Evolutionary conservation across 176 grass and related monocot genomes (phyloP).

Genomic region (Neostapfia colusana): DNA sequence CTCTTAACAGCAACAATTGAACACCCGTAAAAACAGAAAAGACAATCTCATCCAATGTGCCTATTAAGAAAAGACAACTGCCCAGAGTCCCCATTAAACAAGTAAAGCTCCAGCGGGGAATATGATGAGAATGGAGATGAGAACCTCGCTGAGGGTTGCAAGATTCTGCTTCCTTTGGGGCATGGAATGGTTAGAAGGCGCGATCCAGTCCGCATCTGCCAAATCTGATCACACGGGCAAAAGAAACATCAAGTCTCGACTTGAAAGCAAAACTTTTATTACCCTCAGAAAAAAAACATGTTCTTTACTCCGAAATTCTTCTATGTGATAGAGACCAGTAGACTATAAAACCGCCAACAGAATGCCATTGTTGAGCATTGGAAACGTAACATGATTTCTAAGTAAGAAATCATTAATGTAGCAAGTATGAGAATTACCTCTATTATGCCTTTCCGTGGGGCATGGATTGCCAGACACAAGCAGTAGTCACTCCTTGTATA

Average conservation of each 20-base stretch:
- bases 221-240: constrained; percentile 57
- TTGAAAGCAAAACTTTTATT: neutral
- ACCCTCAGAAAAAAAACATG: constrained; percentile 4
- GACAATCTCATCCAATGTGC: constrained; percentile 52
- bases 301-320: neutral
- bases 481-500: constrained; percentile 86
- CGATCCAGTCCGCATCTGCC: constrained; percentile 94
- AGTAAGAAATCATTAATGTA: neutral
- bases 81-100: constrained; percentile 90
- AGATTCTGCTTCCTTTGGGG: constrained; percentile 84
- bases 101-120: constrained; percentile 74
- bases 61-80: constrained; percentile 83
- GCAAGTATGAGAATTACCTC: constrained; percentile 51
- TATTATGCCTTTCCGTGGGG: constrained; percentile 92
- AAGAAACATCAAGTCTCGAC: neutral
- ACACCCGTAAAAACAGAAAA: neutral
- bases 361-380: neutral
- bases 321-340: neutral
- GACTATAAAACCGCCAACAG: no score
- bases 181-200: constrained; percentile 78
- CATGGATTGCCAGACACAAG: constrained; percentile 93
- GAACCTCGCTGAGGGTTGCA: constrained; percentile 76
- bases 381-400: neutral
- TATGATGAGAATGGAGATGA: constrained; percentile 35
- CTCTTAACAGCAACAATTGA: neutral